Evolutionary conservation across 305 asterid genomes (phyloP), one percentile per base, ranked within the genome.

Genomic region (Fraxinus dipetala): DNA sequence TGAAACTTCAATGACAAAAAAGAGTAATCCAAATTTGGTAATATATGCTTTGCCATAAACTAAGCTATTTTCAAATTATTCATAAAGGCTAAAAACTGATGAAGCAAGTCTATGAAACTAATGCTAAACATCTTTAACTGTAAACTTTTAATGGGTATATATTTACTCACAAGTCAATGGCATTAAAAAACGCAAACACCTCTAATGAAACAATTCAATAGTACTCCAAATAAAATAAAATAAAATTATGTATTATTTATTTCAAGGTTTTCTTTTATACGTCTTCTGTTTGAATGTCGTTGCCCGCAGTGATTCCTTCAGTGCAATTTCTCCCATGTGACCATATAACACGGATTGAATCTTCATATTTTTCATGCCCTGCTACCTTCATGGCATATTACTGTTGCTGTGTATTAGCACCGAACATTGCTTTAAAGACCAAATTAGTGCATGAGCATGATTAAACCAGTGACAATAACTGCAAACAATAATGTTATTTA

Each of bases 101-200:
- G 24, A 83, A 76, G 69, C 76, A 35, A 70, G 75, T 35, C 45
- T 38, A 48, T 20, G 54, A 77, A 10, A 72, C 73, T 45, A 13
- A 75, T 72, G 61, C 13, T 24, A 40, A 36, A 14, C 54, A 72
- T 77, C 28, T 77, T 76, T 34, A 84, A 34, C 83, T 22, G 38
- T 72, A 65, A 7, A 76, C 18, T 16, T 69, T 8, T 34, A 43
- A 69, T 10, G 14, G 13, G 72, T 35, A n/a, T 28, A 32, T 14
- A 11, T 24, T 32, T 28, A 72, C 34, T 77, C 18, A 56, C 22
- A 16, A 54, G 32, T 28, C 70, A 63, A 34, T 65, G 77, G 74
- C 16, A n/a, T 26, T 72, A 3, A 43, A 31, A 24, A 36, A 61
- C 13, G 16, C 70, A 0, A 2, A 59, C 70, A 9, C 28, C 48